A percentile compares a stretch with the other conserved stretches of the same genome.
These are phyloP conservation scores for Clitopilus hobsonii DNA, from an alignment of 768 basidiomycete species.

Conservation along the genomic window DNA sequence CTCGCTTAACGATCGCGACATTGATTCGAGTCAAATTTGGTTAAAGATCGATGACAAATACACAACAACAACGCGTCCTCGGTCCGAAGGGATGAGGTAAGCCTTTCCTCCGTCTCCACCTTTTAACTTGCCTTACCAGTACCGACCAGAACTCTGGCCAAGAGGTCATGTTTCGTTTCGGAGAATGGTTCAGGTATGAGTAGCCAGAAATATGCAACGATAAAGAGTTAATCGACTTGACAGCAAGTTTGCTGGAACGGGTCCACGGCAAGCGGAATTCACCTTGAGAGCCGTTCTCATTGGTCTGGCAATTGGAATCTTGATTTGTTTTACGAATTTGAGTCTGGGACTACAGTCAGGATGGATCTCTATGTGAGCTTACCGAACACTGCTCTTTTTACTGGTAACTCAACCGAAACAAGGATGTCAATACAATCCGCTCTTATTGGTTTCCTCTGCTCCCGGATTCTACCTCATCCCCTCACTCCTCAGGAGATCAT, in stretches of 20 bases:
- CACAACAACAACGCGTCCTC: constrained; percentile 17
- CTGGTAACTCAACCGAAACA: too few relatives aligned
- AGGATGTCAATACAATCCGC: constrained; percentile 98
- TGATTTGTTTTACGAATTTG: constrained; percentile 90
- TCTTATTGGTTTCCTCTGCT: constrained; percentile 85
- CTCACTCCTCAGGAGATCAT: constrained; percentile 91
- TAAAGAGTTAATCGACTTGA: neutral
- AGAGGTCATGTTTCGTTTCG: neutral
- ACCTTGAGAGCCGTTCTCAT: constrained; percentile 59
- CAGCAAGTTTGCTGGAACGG: constrained; percentile 3
- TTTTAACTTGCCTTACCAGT: too few relatives aligned
- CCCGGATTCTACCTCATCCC: constrained; percentile 64
- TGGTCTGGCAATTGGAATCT: constrained; percentile 79
- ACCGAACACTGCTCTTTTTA: too few relatives aligned
- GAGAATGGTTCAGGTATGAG: constrained; percentile 10
- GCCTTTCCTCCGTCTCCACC: neutral
- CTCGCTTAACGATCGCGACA: neutral
- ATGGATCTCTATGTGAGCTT: constrained; percentile 81
- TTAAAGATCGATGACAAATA: constrained; percentile 5
- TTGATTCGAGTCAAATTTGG: neutral
- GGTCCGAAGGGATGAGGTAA: neutral
- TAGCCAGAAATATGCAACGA: neutral
- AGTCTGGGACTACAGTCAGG: constrained; percentile 86
- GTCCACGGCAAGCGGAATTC: constrained; percentile 32
- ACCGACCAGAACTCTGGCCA: too few relatives aligned